A percentile compares a stretch with the other conserved stretches of the same genome.
Evolutionary conservation across 176 grass and related monocot species (phyloP).

Genomic region (Thalia dealbata): DNA sequence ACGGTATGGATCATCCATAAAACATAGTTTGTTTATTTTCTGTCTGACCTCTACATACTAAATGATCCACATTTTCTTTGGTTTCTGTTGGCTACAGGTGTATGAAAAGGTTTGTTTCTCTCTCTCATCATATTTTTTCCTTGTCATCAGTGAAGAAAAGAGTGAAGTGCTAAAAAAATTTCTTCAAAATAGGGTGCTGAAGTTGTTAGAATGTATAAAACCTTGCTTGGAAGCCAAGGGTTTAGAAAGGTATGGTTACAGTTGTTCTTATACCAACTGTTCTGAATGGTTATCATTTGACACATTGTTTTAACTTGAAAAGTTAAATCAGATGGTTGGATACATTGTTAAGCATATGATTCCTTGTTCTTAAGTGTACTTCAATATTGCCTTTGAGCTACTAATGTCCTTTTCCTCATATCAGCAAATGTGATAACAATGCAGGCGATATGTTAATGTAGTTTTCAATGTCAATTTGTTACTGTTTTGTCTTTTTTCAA

Average conservation of each 20-base stretch:
- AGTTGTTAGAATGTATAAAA: constrained; percentile 99
- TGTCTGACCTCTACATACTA: constrained; percentile 17
- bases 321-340: background rate
- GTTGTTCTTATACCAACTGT: background rate
- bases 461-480: too few species aligned
- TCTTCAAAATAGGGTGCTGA: constrained; percentile 77
- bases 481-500: background rate
- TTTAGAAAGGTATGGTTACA: constrained; percentile 59
- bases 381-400: background rate
- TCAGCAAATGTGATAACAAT: too few species aligned
- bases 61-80: constrained; percentile 12
- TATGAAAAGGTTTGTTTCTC: constrained; percentile 78
- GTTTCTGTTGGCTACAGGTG: constrained; percentile 45
- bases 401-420: background rate
- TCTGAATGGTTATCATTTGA: background rate
- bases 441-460: too few species aligned
- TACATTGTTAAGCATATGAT: background rate
- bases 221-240: constrained; percentile 80
- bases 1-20: constrained; percentile 37
- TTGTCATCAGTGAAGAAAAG: constrained; percentile 7
- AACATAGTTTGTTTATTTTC: constrained; percentile 7
- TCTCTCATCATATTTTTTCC: constrained; percentile 17
- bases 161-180: constrained; percentile 18
- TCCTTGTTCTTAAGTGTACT: background rate
- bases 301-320: background rate